phyloP scores from a whole-genome alignment of 2,329 filamentous ascomycete species.

The Phyllosticta paracitricarpa region DNA sequence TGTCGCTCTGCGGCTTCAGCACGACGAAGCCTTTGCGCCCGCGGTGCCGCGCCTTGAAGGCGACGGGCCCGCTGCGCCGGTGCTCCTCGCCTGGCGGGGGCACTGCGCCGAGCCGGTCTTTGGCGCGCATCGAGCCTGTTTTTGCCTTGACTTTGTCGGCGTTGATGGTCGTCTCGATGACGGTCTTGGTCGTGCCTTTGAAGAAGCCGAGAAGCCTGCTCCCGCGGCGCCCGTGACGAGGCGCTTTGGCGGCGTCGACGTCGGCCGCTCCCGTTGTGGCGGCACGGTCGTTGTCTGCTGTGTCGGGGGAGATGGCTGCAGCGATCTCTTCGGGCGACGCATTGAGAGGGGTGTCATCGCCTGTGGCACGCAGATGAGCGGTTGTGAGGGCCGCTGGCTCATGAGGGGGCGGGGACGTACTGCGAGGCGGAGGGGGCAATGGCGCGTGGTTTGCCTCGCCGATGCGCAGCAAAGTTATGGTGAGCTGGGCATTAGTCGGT shows the following conservation, averaged over 20 bases:
- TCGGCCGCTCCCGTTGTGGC: conserved; percentile 43
- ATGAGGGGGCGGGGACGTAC: conserved; percentile 36
- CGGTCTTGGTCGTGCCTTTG: conserved; percentile 59
- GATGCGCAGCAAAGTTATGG: conserved; percentile 69
- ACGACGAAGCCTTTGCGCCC: conserved; percentile 65
- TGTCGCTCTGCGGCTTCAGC: conserved; percentile 56
- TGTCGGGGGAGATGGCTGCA: conserved; percentile 44
- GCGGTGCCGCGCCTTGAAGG: conserved; percentile 62
- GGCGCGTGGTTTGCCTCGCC: conserved; percentile 75
- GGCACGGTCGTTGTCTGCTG: conserved; percentile 23
- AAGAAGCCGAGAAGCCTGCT: conserved; percentile 53
- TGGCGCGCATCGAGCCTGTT: conserved; percentile 50
- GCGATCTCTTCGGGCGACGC: conserved; percentile 58
- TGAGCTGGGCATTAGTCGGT: conserved; percentile 77
- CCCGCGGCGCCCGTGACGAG: conserved; percentile 39
- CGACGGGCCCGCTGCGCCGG: conserved; percentile 54
- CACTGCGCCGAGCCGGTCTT: conserved; percentile 62
- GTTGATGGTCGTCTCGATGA: conserved; percentile 61
- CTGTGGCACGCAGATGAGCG: conserved; percentile 41
- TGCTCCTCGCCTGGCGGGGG: conserved; percentile 39
- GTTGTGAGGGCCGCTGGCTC: conserved; percentile 41
- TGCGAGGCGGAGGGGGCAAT: conserved; percentile 50
- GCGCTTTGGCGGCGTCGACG: conserved; percentile 33
- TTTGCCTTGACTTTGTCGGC: conserved; percentile 63
- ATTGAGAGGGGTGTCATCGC: conserved; percentile 47